These are phyloP conservation scores for Pichia ethanolica DNA, from an alignment of 805 yeast species.

Conservation along the genomic window DNA sequence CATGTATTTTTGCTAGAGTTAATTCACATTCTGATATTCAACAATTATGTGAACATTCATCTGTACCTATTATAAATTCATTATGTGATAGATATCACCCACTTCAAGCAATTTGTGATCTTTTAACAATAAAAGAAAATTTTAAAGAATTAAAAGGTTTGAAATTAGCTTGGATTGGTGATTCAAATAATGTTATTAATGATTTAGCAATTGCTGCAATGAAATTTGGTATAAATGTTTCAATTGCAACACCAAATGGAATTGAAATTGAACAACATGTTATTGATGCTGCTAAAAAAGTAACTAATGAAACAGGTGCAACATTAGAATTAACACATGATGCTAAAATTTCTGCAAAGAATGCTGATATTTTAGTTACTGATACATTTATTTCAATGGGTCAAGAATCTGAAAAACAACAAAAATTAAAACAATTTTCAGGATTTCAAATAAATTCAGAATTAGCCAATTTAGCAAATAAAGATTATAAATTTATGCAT, in stretches of 20 bases:
- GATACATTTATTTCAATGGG: slow-evolving; percentile 99
- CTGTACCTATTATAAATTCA: slow-evolving; percentile 89
- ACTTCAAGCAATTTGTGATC: slow-evolving; percentile 87
- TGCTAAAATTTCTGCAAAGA: slow-evolving; percentile 63
- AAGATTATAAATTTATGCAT: slow-evolving; percentile 89
- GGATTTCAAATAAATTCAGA: slow-evolving; percentile 80
- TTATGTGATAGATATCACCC: slow-evolving; percentile 93
- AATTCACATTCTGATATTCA: slow-evolving; percentile 75
- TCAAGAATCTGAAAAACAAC: slow-evolving; percentile 70
- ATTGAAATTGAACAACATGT: slow-evolving; percentile 56
- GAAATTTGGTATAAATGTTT: slow-evolving; percentile 73
- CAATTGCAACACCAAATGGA: slow-evolving; percentile 78
- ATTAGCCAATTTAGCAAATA: slow-evolving; percentile 57
- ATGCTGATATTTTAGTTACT: slow-evolving; percentile 81
- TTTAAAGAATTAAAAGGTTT: slow-evolving; percentile 53
- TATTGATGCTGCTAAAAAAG: slow-evolving; percentile 41
- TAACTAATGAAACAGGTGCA: slow-evolving; percentile 46
- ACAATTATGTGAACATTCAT: slow-evolving; percentile 67
- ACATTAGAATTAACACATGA: slow-evolving; percentile 57
- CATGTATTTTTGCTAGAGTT: slow-evolving; percentile 96
- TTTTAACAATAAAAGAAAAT: slow-evolving; percentile 77
- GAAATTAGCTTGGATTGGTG: slow-evolving; percentile 93
- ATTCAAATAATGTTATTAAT: slow-evolving; percentile 90
- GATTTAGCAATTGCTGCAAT: slow-evolving; percentile 86
- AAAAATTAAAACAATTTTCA: slow-evolving; percentile 69